These are phyloP conservation scores for Macrophomina pseudophaseolina DNA, from an alignment of 2,329 filamentous ascomycete species.

Conservation along the genomic window DNA sequence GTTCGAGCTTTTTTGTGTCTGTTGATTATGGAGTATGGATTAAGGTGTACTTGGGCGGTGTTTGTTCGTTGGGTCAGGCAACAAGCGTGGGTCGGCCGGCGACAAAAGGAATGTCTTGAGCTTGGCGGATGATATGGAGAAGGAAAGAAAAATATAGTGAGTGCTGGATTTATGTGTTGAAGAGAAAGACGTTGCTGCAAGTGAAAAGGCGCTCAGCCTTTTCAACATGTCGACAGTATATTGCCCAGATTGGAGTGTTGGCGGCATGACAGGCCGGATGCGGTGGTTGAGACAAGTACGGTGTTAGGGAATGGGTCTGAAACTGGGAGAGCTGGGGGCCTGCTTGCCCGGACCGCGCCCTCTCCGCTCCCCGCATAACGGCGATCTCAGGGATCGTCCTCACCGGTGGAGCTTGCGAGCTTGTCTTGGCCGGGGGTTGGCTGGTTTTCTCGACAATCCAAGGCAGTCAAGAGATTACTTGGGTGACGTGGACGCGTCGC, in stretches of 20 bases:
- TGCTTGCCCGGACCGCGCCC: constrained; percentile 1
- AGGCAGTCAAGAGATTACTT: constrained; percentile 8
- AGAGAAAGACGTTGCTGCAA: background rate
- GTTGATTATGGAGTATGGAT: constrained; percentile 11
- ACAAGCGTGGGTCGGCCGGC: constrained; percentile 7
- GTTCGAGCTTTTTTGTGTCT: background rate
- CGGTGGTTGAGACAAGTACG: constrained; percentile 8
- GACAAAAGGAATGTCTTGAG: constrained; percentile 23
- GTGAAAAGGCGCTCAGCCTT: background rate
- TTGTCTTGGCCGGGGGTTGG: background rate
- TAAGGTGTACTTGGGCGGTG: background rate
- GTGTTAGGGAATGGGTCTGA: background rate
- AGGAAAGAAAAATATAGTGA: background rate
- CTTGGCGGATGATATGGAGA: background rate
- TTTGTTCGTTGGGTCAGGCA: too few relatives aligned
- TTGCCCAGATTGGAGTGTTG: constrained; percentile 10
- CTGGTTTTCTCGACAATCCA: background rate
- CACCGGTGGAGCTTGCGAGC: background rate
- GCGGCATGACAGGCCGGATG: background rate
- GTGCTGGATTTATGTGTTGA: background rate
- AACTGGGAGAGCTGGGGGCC: constrained; percentile 19
- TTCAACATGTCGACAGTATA: background rate
- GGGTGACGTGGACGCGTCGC: constrained; percentile 2
- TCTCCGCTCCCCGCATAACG: constrained; percentile 21
- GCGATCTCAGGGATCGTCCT: background rate